These are phyloP conservation scores for Blastocystis sp. DNA, from an alignment of 352 stramenopile species.

Conservation along the genomic window DNA sequence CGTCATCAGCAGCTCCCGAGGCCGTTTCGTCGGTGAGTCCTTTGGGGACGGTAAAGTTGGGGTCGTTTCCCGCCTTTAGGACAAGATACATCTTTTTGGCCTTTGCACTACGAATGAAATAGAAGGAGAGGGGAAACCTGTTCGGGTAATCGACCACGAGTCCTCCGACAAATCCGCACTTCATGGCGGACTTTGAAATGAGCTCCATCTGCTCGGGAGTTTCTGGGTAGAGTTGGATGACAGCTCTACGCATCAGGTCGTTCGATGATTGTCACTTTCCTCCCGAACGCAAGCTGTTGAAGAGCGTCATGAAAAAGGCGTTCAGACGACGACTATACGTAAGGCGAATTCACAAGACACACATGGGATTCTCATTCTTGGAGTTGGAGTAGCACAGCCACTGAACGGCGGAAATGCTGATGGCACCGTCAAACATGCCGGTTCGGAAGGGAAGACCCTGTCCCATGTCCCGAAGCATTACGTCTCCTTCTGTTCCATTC, in stretches of 20 bases:
- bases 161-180: constrained; percentile 80
- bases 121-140: constrained; percentile 61
- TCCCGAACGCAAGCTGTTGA: constrained; percentile 66
- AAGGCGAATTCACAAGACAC: constrained; percentile 88
- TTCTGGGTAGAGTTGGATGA: constrained; percentile 97
- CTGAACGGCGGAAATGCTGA: constrained; percentile 98
- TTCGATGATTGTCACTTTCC: background rate
- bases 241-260: constrained; percentile 67
- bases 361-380: constrained; percentile 81
- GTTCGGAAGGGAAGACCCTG: constrained; percentile 89
- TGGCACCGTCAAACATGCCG: constrained; percentile 91
- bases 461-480: constrained; percentile 87
- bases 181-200: constrained; percentile 76
- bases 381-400: constrained; percentile 98
- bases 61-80: constrained; percentile 78
- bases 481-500: constrained; percentile 63
- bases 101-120: constrained; percentile 67
- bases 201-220: constrained; percentile 79
- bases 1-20: constrained; percentile 41
- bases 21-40: constrained; percentile 69
- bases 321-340: constrained; percentile 49
- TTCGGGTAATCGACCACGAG: constrained; percentile 98
- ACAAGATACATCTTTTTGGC: constrained; percentile 99
- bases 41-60: constrained; percentile 69
- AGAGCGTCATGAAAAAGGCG: constrained; percentile 61